Conservation (phyloP, 2,329 filamentous ascomycete species). For the Alternaria burnsii region DNA sequence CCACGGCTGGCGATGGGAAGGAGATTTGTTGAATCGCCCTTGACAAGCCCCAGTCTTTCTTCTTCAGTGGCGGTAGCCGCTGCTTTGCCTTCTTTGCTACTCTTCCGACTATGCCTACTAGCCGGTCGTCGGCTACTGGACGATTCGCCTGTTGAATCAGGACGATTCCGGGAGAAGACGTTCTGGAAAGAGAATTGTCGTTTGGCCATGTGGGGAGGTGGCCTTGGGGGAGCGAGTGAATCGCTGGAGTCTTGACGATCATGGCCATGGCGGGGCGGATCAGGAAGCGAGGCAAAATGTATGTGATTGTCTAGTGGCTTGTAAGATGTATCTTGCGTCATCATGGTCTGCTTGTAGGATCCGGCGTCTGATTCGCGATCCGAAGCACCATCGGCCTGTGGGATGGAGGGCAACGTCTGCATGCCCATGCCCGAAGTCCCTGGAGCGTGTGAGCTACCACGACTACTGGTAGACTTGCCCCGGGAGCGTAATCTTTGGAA, state of each 20-base stretch:
- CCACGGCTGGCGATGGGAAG: constrained; percentile 39
- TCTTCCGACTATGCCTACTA: constrained; percentile 43
- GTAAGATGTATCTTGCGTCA: constrained; percentile 61
- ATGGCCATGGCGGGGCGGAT: constrained; percentile 38
- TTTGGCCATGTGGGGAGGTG: constrained; percentile 66
- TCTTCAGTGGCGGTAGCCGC: constrained; percentile 75
- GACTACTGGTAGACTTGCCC: constrained; percentile 46
- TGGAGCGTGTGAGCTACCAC: constrained; percentile 24
- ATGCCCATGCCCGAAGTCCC: constrained; percentile 30
- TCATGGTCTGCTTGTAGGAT: constrained; percentile 55
- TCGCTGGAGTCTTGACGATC: constrained; percentile 54
- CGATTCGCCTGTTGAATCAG: constrained; percentile 37
- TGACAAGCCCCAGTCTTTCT: constrained; percentile 83
- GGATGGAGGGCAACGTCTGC: constrained; percentile 31
- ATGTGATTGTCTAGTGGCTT: constrained; percentile 49
- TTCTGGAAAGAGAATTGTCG: constrained; percentile 94
- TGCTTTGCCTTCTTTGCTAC: constrained; percentile 45
- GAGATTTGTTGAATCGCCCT: constrained; percentile 65
- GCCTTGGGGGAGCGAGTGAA: constrained; percentile 61
- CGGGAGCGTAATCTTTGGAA: constrained; percentile 49
- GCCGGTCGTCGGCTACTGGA: constrained; percentile 32
- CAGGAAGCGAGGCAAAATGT: constrained; percentile 56
- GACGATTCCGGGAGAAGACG: constrained; percentile 69
- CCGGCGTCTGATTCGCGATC: constrained; percentile 51
- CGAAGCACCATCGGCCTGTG: constrained; percentile 31